phyloP scores from a whole-genome alignment of 768 basidiomycete genomes.

The Boletus speciosus region DNA sequence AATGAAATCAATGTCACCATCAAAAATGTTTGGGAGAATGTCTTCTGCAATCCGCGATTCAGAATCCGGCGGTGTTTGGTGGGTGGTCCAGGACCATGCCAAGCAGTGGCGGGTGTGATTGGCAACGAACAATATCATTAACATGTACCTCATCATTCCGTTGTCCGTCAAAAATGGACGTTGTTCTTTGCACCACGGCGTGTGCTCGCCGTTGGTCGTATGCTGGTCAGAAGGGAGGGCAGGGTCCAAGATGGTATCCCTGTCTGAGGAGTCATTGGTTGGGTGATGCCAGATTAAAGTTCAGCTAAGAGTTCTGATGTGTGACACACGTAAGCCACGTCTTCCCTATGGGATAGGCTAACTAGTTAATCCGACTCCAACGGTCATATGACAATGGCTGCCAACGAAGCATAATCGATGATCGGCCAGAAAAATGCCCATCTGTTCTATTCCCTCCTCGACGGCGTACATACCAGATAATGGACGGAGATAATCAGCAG shows the following conservation, averaged over 20 bases:
- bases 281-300: not conserved
- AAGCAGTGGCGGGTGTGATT: conserved; percentile 8
- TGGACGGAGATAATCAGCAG: not conserved
- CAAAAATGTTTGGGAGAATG: conserved; percentile 14
- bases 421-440: not conserved
- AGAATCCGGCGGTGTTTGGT: conserved; percentile 22
- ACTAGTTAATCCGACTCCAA: not conserved
- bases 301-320: conserved; percentile 1
- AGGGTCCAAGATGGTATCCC: not conserved
- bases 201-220: not conserved
- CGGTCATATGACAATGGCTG: not conserved
- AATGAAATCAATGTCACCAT: conserved; percentile 20
- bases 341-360: conserved; percentile 1
- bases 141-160: conserved; percentile 5
- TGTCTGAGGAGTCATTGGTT: not conserved
- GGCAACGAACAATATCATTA: conserved; percentile 12
- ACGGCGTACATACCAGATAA: not conserved
- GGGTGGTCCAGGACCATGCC: conserved; percentile 30
- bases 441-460: not conserved
- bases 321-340: not conserved
- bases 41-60: not conserved
- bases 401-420: not conserved
- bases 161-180: not conserved
- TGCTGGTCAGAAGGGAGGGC: not conserved
- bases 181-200: not conserved